phyloP scores from a whole-genome alignment of 352 stramenopile genomes.

The Phytopythium vexans region DNA sequence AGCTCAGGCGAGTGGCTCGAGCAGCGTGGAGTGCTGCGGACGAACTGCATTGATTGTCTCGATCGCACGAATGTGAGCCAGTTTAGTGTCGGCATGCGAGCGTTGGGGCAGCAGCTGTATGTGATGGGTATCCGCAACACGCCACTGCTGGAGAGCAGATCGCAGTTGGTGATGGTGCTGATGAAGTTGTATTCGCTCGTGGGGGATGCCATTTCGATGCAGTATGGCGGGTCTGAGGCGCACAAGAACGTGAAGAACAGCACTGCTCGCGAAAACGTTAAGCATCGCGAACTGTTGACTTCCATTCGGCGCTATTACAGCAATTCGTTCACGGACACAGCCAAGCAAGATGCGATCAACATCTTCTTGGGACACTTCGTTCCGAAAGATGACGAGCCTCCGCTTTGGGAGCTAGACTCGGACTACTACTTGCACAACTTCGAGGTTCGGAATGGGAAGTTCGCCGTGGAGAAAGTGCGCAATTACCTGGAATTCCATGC shows the following conservation, averaged over 20 bases:
- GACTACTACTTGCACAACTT: conserved; percentile 93
- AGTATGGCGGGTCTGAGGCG: conserved; percentile 99
- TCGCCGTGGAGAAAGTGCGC: conserved; percentile 60
- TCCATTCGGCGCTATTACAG: conserved; percentile 99
- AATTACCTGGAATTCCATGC: conserved; percentile 57
- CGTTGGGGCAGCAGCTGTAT: conserved; percentile 95
- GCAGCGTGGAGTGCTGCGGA: conserved; percentile 97
- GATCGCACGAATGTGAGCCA: conserved; percentile 87
- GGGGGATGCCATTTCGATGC: conserved; percentile 98
- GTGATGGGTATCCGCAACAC: conserved; percentile 95
- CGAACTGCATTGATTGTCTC: conserved; percentile 98
- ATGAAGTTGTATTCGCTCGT: conserved; percentile 99
- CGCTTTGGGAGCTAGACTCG: conserved; percentile 82
- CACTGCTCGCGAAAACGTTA: conserved; percentile 80
- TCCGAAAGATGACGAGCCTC: conserved; percentile 55
- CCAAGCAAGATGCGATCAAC: conserved; percentile 99
- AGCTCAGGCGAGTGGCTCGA: conserved; percentile 91
- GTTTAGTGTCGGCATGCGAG: conserved; percentile 85
- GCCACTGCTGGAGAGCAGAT: conserved; percentile 77
- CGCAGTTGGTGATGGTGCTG: conserved; percentile 93
- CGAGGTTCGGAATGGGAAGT: conserved; percentile 68
- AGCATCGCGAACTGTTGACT: conserved; percentile 97
- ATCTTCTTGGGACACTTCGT: conserved; percentile 96
- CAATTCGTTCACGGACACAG: conserved; percentile 98
- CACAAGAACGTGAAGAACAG: conserved; percentile 98